A percentile compares a stretch with the other conserved stretches of the same genome.
Evolutionary conservation across 2,329 filamentous ascomycete species (phyloP).

Genomic region (Colletotrichum camelliae): DNA sequence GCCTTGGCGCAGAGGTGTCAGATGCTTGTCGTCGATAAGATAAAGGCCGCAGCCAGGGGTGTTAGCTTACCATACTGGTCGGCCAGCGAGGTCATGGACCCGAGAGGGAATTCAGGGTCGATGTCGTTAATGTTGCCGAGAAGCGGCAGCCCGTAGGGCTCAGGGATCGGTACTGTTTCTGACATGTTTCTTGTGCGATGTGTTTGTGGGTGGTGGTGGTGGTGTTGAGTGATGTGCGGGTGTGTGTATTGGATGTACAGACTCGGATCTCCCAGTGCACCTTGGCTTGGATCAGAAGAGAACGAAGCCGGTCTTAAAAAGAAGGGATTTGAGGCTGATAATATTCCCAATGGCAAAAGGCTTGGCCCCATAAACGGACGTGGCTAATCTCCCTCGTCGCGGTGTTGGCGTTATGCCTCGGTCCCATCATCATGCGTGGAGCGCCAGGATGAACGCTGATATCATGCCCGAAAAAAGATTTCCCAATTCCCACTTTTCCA

Average conservation of each 20-base stretch:
- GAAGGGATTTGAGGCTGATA: neutral
- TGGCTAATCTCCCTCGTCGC: neutral
- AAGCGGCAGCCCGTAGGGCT: slow-evolving; percentile 67
- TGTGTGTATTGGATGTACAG: neutral
- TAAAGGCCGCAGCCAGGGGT: neutral
- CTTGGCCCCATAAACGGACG: neutral
- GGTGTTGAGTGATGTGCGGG: neutral
- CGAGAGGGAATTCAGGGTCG: slow-evolving; percentile 60
- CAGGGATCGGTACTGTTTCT: slow-evolving; percentile 19
- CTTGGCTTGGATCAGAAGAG: neutral
- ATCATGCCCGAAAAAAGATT: slow-evolving; percentile 12
- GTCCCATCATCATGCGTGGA: slow-evolving; percentile 18
- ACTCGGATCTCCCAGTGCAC: neutral
- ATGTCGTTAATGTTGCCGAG: slow-evolving; percentile 71
- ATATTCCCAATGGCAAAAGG: neutral
- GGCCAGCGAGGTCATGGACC: slow-evolving; percentile 61
- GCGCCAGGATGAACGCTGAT: slow-evolving; percentile 16
- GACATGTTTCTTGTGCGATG: neutral
- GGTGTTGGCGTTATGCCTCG: slow-evolving; percentile 11
- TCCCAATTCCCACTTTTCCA: slow-evolving; percentile 12
- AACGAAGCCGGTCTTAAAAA: neutral
- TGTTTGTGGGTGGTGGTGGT: neutral
- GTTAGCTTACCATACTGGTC: slow-evolving; percentile 65
- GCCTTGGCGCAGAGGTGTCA: slow-evolving; percentile 40
- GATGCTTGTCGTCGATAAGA: neutral